Percentiles rank a stretch among this genome's conserved stretches.
Evolutionary conservation across 352 stramenopile species (phyloP).

Genomic region (Paralagenidium karlingii): DNA sequence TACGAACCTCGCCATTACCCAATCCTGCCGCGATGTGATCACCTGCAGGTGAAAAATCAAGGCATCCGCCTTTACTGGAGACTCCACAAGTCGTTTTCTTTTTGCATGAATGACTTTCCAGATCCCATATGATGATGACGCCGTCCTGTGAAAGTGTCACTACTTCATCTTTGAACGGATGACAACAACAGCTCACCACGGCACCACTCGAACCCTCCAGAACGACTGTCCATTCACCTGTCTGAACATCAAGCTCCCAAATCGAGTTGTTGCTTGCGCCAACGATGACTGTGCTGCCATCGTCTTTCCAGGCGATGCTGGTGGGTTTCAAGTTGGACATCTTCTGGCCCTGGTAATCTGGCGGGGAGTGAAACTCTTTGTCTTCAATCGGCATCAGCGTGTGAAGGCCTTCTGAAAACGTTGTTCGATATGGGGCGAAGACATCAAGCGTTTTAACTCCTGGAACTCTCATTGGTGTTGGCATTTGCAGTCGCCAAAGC

Average conservation of each 20-base stretch:
- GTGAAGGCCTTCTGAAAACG: conserved; percentile 37
- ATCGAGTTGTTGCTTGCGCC: conserved; percentile 44
- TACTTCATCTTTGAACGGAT: conserved; percentile 30
- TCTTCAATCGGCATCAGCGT: conserved; percentile 17
- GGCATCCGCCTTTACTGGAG: conserved; percentile 20
- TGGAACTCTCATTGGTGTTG: conserved; percentile 30
- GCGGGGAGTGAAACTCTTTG: conserved; percentile 25
- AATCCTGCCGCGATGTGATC: conserved; percentile 38
- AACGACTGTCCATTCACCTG: conserved; percentile 30
- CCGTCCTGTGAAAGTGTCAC: conserved; percentile 32
- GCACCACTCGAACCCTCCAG: conserved; percentile 35
- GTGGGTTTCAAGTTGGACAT: conserved; percentile 20
- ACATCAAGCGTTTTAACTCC: conserved; percentile 42
- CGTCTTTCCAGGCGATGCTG: conserved; percentile 41
- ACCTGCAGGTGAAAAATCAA: conserved; percentile 39
- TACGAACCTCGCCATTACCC: conserved; percentile 32
- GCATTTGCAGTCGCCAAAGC: conserved; percentile 43
- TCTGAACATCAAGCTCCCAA: conserved; percentile 36
- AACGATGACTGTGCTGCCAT: conserved; percentile 32
- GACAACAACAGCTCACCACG: conserved; percentile 16
- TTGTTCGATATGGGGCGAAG: conserved; percentile 32
- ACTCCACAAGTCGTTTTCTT: conserved; percentile 1
- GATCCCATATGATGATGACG: conserved; percentile 41
- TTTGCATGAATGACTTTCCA: conserved; percentile 22
- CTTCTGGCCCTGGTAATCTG: conserved; percentile 15